These are phyloP conservation scores for Tuber microsphaerosporum DNA, from an alignment of 495 filamentous ascomycete genomes.

Conservation along the genomic window DNA sequence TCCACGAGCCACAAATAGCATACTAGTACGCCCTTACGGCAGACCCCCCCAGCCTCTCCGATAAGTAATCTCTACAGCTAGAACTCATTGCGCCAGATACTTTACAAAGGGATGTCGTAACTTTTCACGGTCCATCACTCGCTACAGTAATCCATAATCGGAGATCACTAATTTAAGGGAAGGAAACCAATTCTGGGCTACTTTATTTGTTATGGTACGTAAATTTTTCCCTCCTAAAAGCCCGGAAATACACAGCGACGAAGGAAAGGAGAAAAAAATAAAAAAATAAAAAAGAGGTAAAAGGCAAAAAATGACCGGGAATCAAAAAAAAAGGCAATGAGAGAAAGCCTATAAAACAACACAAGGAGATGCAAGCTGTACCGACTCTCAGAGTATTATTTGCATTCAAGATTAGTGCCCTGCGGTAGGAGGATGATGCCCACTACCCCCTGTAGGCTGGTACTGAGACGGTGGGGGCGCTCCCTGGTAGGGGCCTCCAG, in stretches of 20 bases:
- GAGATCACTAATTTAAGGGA: not conserved
- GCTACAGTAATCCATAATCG: not conserved
- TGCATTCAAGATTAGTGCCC: not conserved
- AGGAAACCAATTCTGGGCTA: not conserved
- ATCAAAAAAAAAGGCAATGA: slow-evolving; percentile 16
- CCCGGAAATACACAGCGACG: not conserved
- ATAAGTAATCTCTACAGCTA: slow-evolving; percentile 64
- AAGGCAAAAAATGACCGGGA: slow-evolving; percentile 2
- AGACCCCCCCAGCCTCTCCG: slow-evolving; percentile 68
- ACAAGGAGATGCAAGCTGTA: not conserved
- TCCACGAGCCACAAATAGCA: slow-evolving; percentile 56
- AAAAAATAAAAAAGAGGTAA: not conserved
- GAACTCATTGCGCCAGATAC: slow-evolving; percentile 63
- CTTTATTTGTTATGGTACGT: not conserved
- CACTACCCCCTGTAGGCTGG: slow-evolving; percentile 24
- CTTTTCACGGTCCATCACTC: not conserved
- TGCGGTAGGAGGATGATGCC: not conserved
- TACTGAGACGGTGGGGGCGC: slow-evolving; percentile 34
- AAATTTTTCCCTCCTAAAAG: not conserved
- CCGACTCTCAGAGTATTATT: not conserved
- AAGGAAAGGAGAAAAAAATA: not conserved
- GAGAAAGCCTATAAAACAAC: slow-evolving; percentile 2
- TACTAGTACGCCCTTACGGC: slow-evolving; percentile 66
- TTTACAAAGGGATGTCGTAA: not conserved
- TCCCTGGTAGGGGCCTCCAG: slow-evolving; percentile 31